Percentiles rank a stretch among this genome's conserved stretches.
Conservation (phyloP, 208 protist genomes). For the Trypanosoma cruzi region DNA sequence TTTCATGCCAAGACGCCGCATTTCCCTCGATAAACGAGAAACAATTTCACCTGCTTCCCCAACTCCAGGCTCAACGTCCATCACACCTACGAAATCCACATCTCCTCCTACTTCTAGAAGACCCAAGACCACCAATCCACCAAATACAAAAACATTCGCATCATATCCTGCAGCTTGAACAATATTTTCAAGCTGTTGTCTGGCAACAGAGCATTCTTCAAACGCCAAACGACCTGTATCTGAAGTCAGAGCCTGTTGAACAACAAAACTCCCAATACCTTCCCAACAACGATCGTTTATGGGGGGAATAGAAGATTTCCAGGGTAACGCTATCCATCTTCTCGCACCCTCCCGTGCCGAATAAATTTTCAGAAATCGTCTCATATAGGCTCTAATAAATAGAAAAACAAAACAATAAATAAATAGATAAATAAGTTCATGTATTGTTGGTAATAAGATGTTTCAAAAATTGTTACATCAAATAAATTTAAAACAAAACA, state of each 20-base stretch:
- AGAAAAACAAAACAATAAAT: conserved; percentile 22
- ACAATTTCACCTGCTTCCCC: conserved; percentile 82
- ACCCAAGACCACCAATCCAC: conserved; percentile 75
- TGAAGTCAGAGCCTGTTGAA: conserved; percentile 54
- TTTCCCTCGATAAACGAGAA: conserved; percentile 53
- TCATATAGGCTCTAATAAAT: conserved; percentile 18
- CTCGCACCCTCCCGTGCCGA: neutral
- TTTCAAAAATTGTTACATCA: neutral
- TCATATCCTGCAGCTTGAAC: conserved; percentile 85
- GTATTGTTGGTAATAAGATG: neutral
- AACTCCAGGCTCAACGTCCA: conserved; percentile 83
- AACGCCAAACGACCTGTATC: conserved; percentile 85
- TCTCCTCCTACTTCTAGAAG: conserved; percentile 87
- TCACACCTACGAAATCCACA: conserved; percentile 88
- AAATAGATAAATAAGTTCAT: conserved; percentile 15
- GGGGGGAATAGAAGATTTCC: conserved; percentile 52
- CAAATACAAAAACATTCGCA: conserved; percentile 88
- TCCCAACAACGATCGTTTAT: conserved; percentile 44
- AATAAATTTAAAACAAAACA: neutral
- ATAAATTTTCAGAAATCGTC: conserved; percentile 20
- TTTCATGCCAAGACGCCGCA: conserved; percentile 77
- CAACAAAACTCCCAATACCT: conserved; percentile 55
- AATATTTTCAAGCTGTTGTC: conserved; percentile 80
- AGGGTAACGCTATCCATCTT: conserved; percentile 39
- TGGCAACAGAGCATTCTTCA: conserved; percentile 76